Base-by-base conservation (phyloP, 106 monocot genomes). In the Chionographis japonica region DNA sequence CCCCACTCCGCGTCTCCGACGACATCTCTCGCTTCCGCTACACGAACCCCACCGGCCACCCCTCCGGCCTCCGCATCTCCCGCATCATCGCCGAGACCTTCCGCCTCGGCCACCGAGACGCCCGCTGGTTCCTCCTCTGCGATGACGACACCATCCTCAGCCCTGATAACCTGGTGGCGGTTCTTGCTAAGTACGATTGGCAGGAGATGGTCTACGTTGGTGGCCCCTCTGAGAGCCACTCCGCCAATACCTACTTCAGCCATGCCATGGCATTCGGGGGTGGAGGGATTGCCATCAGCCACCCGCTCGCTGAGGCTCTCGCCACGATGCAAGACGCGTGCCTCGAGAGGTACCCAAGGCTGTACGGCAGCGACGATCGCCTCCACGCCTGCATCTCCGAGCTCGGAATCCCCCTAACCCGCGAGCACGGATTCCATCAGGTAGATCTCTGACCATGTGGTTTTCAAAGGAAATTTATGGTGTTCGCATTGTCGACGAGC, bases 261-360 rank as follows among this genome's bases (percentile, higher is more conserved):
- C 88, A 95, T 56, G 63, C 73, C 0, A 95, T 95, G 92, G 95
- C 95, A 1, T 97, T 89, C 70, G 97, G 97, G 0, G 93, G 92
- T 7, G 98, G 92, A 2, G 98, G 92, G 14, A 79, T 98, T 35
- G 93, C 97, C 8, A 74, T 97, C 8, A 89, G 86, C 50, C 83
- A 83, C 58, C 90, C 90, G 13, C 80, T 99, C 14, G 98, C 84
- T 0, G 62, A 69, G 53, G 90, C 85, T 6, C 71, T 93, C 36
- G 69, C 85, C 5, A 70, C 36, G n/a, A 85, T 82, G 75, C 74
- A 78, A 78, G 92, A 98, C 57, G 85, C 74, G 11, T 98, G 89
- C 72, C 54, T 98, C 17, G 86, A 92, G 74, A 82, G 92, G 74
- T 87, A 95, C 70, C 92, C 95, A 4, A 84, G 39, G 78, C 73